A percentile compares a stretch with the other conserved stretches of the same genome.
Evolutionary conservation across 2,329 filamentous ascomycete genomes (phyloP).

Genomic region (Aureobasidium pullulans): DNA sequence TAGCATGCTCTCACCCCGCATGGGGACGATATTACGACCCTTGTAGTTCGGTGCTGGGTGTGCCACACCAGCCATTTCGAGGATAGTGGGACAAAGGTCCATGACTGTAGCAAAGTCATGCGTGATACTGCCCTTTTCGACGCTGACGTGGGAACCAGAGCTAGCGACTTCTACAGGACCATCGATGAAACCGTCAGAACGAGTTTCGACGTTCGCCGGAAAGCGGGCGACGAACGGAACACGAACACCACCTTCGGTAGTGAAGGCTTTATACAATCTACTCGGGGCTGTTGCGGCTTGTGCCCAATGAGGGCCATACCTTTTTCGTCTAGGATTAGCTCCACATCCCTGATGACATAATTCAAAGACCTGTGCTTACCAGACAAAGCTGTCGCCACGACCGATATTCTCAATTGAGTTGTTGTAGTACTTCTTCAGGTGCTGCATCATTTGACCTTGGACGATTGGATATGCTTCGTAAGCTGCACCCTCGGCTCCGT

Average conservation of each 20-base stretch:
- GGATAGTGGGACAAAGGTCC: conserved; percentile 36
- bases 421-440: conserved; percentile 51
- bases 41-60: conserved; percentile 49
- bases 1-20: conserved; percentile 45
- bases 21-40: conserved; percentile 43
- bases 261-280: conserved; percentile 40
- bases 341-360: too few relatives aligned
- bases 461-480: conserved; percentile 54
- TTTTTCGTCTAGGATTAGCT: too few relatives aligned
- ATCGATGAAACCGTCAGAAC: conserved; percentile 30
- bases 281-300: conserved; percentile 47
- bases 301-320: conserved; percentile 51
- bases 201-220: conserved; percentile 19
- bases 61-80: conserved; percentile 41
- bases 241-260: conserved; percentile 44
- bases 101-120: conserved; percentile 44
- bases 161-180: conserved; percentile 38
- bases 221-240: conserved; percentile 45
- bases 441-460: conserved; percentile 45
- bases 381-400: conserved; percentile 50
- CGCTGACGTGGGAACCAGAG: conserved; percentile 10
- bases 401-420: conserved; percentile 53
- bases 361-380: conserved; percentile 24
- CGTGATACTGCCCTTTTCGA: conserved; percentile 33
- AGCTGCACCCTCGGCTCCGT: conserved; percentile 53